Base-by-base conservation (phyloP, 108 stramenopile genomes). In the Pseudonitzschia multiseries region DNA sequence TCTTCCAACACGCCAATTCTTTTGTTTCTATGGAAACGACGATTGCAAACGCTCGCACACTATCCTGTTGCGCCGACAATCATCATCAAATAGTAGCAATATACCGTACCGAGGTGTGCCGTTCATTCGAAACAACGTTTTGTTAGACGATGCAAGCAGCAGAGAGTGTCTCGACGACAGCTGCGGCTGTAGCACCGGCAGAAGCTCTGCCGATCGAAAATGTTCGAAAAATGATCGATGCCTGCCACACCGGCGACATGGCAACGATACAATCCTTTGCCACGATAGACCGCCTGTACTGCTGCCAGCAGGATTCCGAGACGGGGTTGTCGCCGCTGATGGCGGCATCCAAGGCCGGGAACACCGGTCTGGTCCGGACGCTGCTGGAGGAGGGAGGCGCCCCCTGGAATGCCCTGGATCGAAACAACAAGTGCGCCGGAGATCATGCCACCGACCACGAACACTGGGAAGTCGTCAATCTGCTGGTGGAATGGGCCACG, bases 351-450 rank as follows among this genome's bases (percentile, higher is more conserved):
- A 57, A 78, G 53, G 42, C 27, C 2, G 93, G 93, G 4, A 81
- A 94, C 69, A 6, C 80, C 9, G 70, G 69, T 9, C 65, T 94
- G 24, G 83, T 81, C 62, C 68, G 75, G 36, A 57, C 72, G 6
- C 62, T 94, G 8, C 69, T 94, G 52, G 84, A 87, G 41, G 67
- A 78, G 14, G 67, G 43, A 12, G 90, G 90, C 22, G 96, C 96
- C 18, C 96, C 96, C 15, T 97, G 96, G 96, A 97, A 96, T 80
- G 96, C 96, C 20, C 40, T 97, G 0, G 93, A 95, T 75, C 80
- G 92, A 20, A 22, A 17, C 10, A 91, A 93, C 12, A 73, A 80
- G 42, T 96, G 94, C 76, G 96, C 96, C 13, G 97, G 97, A 18
- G 88, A 96, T 73, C 91, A 90, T 74, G 93, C 95, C n/a, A 87